Evolutionary conservation across 108 stramenopile species (phyloP), one percentile per base, ranked within the genome.

Genomic region (Discostella stelligeroides): DNA sequence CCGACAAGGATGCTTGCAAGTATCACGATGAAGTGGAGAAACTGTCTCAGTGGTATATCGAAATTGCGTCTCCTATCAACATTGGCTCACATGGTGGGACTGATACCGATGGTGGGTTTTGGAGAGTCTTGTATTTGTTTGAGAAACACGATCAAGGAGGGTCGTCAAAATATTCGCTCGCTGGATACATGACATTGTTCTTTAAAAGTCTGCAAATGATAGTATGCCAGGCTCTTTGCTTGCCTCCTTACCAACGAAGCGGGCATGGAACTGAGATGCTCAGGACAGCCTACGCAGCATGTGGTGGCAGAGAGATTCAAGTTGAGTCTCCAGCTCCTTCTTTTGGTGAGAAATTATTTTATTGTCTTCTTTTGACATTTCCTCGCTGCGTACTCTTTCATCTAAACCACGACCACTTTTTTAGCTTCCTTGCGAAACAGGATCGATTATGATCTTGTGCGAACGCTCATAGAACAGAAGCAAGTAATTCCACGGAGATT

Each of bases 181-280:
- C 70, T 30, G 92, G 88, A 23, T 94, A 90, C 66, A 63, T 86
- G 64, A 90, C 92, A 11, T 43, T 94, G 1, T 86, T 84, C 17
- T 59, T 40, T 17, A 29, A 45, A 9, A 25, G 30, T 13, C 23
- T 24, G 18, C 57, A 47, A 34, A 63, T 84, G 48, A 81, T 86
- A 11, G 77, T 94, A 37, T 88, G 88, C 54, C 92, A 94, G 63
- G 89, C 83, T 1, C 54, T 94, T 57, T 58, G 90, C 14, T 70
- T 94, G 34, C 92, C 92, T 24, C 84, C 86, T 1, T 90, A 79
- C 74, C 92, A 94, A 80, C 67, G 89, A 14, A 68, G 72, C 50
- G 92, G 92, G n/a, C 92, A 94, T 77, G 92, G 92, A 25, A 82
- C 68, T n/a, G 57, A 63, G 17, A 69, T 94, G 69, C 47, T 94